These are phyloP conservation scores for Geotrichum phurueaensis DNA, from an alignment of 1,139 yeast species.

Conservation along the genomic window DNA sequence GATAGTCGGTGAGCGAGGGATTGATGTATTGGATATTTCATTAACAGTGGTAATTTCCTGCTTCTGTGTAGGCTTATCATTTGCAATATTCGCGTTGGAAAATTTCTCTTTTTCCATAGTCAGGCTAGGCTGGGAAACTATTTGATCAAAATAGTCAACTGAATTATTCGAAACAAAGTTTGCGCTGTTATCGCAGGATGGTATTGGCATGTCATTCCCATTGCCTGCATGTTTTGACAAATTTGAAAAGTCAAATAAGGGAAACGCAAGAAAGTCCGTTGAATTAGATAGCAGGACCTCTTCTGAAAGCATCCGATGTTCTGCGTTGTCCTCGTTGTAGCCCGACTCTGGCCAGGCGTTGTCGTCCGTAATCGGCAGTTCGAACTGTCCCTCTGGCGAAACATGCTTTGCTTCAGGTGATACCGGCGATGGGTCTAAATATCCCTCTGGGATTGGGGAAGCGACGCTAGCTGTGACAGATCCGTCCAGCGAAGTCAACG, in stretches of 20 bases:
- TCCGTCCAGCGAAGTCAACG: conserved; percentile 6
- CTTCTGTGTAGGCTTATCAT: neutral
- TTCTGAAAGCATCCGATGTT: conserved; percentile 14
- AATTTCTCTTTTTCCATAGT: neutral
- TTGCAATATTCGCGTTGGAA: neutral
- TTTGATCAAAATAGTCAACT: neutral
- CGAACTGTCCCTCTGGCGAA: neutral
- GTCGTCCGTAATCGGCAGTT: neutral
- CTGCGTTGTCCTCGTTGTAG: conserved; percentile 11
- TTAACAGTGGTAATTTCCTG: neutral
- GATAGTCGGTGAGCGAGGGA: conserved; percentile 11
- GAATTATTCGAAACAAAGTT: neutral
- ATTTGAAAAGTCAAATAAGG: neutral
- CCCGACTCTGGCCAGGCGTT: neutral
- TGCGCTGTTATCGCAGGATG: neutral
- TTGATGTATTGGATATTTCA: neutral
- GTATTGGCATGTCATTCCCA: neutral
- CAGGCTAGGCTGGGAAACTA: neutral
- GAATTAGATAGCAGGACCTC: conserved; percentile 11
- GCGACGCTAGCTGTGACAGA: conserved; percentile 5
- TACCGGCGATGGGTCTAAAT: neutral
- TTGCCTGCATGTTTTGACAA: neutral
- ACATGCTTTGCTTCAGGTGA: neutral
- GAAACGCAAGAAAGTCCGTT: neutral
- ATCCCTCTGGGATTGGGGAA: neutral